phyloP scores from a whole-genome alignment of 2,329 filamentous ascomycete genomes.

The Aspergillus spinulosporus region DNA sequence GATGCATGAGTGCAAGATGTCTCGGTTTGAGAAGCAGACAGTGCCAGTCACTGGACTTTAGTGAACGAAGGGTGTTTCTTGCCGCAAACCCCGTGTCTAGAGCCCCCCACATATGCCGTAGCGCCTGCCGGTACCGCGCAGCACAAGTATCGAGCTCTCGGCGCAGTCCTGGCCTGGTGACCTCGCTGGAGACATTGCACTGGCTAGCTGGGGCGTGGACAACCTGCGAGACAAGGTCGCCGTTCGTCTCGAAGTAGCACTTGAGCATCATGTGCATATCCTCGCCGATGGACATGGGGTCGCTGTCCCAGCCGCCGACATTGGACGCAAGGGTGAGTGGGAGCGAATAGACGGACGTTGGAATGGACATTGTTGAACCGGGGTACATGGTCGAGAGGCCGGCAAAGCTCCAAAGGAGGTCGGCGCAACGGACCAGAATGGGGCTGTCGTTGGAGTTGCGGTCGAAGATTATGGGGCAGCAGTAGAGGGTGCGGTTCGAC shows the following conservation, averaged over 20 bases:
- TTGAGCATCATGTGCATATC: constrained; percentile 78
- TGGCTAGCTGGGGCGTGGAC: constrained; percentile 66
- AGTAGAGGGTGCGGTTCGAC: constrained; percentile 60
- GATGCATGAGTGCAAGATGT: constrained; percentile 61
- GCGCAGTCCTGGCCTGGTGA: constrained; percentile 37
- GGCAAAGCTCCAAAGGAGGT: constrained; percentile 70
- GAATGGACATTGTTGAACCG: constrained; percentile 65
- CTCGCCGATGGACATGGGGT: constrained; percentile 70
- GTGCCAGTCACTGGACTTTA: constrained; percentile 14
- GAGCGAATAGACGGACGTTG: constrained; percentile 72
- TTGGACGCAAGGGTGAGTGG: constrained; percentile 66
- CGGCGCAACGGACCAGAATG: constrained; percentile 67
- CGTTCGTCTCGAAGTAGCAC: constrained; percentile 73
- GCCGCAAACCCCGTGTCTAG: constrained; percentile 68
- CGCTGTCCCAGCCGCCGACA: constrained; percentile 72
- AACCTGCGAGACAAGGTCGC: constrained; percentile 64
- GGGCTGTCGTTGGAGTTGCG: constrained; percentile 70
- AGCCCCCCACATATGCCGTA: constrained; percentile 75
- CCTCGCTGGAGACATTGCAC: constrained; percentile 10
- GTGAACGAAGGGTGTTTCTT: constrained; percentile 49
- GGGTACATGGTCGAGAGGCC: constrained; percentile 69
- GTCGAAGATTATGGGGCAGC: constrained; percentile 71
- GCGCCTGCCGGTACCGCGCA: constrained; percentile 70
- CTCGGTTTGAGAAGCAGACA: constrained; percentile 30
- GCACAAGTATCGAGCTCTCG: constrained; percentile 54